Percentiles rank a stretch among this genome's conserved stretches.
Conservation (phyloP, 257 asterid species). For the Eustoma russellianum region DNA sequence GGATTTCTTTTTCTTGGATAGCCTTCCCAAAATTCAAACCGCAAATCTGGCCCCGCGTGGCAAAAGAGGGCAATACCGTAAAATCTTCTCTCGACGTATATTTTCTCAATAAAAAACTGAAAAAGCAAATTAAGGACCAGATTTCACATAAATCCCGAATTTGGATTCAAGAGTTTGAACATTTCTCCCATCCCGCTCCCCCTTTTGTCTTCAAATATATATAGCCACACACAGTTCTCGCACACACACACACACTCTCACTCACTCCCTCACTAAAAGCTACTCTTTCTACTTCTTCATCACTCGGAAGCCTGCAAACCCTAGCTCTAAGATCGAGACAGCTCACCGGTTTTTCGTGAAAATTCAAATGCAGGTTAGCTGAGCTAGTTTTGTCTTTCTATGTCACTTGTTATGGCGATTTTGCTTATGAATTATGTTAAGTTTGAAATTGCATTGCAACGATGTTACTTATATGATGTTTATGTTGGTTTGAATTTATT, state of each 20-base stretch:
- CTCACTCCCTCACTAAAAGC: conserved; percentile 7
- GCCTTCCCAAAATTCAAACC: no score
- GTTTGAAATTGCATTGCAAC: background rate
- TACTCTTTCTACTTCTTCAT: conserved; percentile 12
- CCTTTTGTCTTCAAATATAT: background rate
- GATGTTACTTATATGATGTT: background rate
- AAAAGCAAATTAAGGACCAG: conserved; percentile 13
- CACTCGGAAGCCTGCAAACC: conserved; percentile 30
- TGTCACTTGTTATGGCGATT: background rate
- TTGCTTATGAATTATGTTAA: background rate
- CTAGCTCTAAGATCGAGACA: conserved; percentile 23
- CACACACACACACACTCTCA: conserved; percentile 22
- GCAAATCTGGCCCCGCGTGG: no score
- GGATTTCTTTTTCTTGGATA: no score
- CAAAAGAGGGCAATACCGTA: no score
- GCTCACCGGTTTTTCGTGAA: conserved; percentile 1
- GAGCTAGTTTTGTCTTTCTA: conserved; percentile 7
- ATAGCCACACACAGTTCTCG: conserved; percentile 12
- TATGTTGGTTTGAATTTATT: background rate
- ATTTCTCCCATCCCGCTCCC: conserved; percentile 55
- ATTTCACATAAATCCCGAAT: background rate
- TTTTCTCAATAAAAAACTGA: conserved; percentile 4
- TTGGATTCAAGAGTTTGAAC: conserved; percentile 38
- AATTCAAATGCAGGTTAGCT: conserved; percentile 34
- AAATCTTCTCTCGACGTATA: no score